A percentile compares a stretch with the other conserved stretches of the same genome.
These are phyloP conservation scores for Talaromyces proteolyticus DNA, from an alignment of 495 filamentous ascomycete genomes.

Conservation along the genomic window DNA sequence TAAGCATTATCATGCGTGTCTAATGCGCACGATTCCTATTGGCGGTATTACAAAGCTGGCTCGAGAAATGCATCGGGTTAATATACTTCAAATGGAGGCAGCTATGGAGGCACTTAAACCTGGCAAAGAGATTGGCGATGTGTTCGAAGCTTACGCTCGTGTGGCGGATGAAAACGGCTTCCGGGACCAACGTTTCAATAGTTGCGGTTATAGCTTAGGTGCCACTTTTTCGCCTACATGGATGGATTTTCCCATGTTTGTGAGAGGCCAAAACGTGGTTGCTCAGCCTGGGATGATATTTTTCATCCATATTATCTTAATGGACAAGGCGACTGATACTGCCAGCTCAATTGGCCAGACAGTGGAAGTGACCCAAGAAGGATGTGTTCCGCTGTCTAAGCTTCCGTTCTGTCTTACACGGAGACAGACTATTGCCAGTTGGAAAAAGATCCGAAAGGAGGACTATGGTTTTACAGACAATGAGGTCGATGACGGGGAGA, in stretches of 20 bases:
- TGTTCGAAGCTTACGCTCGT: slow-evolving; percentile 19
- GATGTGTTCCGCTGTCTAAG: slow-evolving; percentile 17
- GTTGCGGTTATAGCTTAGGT: slow-evolving; percentile 16
- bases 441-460: slow-evolving; percentile 20
- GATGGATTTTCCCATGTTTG: slow-evolving; percentile 23
- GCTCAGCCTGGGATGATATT: slow-evolving; percentile 17
- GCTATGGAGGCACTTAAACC: slow-evolving; percentile 17
- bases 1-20: slow-evolving; percentile 19
- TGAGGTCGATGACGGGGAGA: slow-evolving; percentile 16
- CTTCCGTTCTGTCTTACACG: slow-evolving; percentile 17
- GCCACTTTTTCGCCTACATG: slow-evolving; percentile 18
- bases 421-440: slow-evolving; percentile 16
- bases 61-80: slow-evolving; percentile 14
- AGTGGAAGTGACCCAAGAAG: slow-evolving; percentile 16
- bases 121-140: slow-evolving; percentile 14
- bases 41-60: slow-evolving; percentile 18
- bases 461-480: slow-evolving; percentile 16
- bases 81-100: slow-evolving; percentile 17
- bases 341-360: slow-evolving; percentile 19
- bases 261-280: slow-evolving; percentile 15
- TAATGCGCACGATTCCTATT: slow-evolving; percentile 19
- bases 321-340: slow-evolving; percentile 20
- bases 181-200: slow-evolving; percentile 18
- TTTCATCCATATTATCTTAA: slow-evolving; percentile 21
- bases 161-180: slow-evolving; percentile 21